Conservation (phyloP, 1,139 yeast genomes). For the Hanseniaspora uvarum region DNA sequence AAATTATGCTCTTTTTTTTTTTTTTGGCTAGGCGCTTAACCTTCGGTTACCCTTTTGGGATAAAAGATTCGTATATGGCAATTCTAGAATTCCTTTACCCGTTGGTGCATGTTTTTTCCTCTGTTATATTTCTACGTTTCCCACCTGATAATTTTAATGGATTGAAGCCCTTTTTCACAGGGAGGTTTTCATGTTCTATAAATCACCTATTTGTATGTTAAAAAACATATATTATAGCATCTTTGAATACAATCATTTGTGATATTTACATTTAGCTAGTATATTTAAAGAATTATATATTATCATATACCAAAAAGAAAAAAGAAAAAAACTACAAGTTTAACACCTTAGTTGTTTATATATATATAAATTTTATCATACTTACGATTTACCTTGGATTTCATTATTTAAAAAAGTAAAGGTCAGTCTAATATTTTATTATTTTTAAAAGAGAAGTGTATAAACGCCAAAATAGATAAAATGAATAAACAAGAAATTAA, state of each 20-base stretch:
- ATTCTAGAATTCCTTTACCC: not conserved
- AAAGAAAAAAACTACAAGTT: too few species aligned
- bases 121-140: slow-evolving; percentile 23
- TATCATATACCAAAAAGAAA: too few species aligned
- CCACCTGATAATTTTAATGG: not conserved
- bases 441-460: not conserved
- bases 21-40: not conserved
- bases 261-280: too few species aligned
- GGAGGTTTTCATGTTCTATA: too few species aligned
- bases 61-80: not conserved
- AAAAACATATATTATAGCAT: too few species aligned
- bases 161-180: too few species aligned
- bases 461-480: not conserved
- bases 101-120: not conserved
- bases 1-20: not conserved
- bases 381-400: not conserved
- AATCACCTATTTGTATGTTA: too few species aligned
- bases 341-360: not conserved
- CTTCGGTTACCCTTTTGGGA: not conserved
- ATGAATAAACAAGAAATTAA: slow-evolving; percentile 2
- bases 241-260: too few species aligned
- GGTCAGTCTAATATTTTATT: not conserved
- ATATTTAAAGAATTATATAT: too few species aligned
- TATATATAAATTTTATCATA: too few species aligned
- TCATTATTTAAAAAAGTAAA: not conserved